Evolutionary conservation across 2,329 filamentous ascomycete species (phyloP), one percentile per base, ranked within the genome.

Genomic region (Lachnellula occidentalis): DNA sequence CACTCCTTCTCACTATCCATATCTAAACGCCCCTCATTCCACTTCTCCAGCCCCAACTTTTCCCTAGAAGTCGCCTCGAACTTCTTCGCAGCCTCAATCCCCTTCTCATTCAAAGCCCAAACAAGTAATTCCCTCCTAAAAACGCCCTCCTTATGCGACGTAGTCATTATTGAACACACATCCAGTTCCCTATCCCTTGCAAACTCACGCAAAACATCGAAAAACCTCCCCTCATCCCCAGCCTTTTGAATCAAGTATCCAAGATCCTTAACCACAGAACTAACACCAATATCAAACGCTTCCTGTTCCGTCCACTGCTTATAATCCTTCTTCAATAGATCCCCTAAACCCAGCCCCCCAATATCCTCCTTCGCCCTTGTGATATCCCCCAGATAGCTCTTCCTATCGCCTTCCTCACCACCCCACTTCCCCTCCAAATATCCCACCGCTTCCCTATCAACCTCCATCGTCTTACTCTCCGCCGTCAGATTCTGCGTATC

Each of bases 251-350:
- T 67, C 39, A 92, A 70, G 58, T 83, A 88, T 4, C 72, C 70
- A 5, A 92, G 70, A n/a, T 78, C 72, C 61, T 83, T 83, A 3
- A 87, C 81, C 2, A 86, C 76, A 42, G 81, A 81, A 63, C 82
- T 81, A 52, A 89, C 82, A n/a, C 88, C 88, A 4, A 92, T 75
- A 17, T 72, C 75, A 37, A 82, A 66, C 0, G 66, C 67, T 3
- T 70, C 72, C 11, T 73, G 73, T 53, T 83, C 81, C 11, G 72
- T 73, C 88, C 88, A 94, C 66, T 88, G 78, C 73, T 95, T 95
- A 72, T 92, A 95, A 71, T 95, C 89, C 69, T 92, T 92, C 59
- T 87, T 78, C 50, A 92, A 71, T 39, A 92, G 78, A 62, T 92
- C 88, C 21, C 78, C 73, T 61, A 90, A 70, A 37, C 72, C 74